phyloP scores from a whole-genome alignment of 2,329 filamentous ascomycete species.

The Stylonectria norvegica region DNA sequence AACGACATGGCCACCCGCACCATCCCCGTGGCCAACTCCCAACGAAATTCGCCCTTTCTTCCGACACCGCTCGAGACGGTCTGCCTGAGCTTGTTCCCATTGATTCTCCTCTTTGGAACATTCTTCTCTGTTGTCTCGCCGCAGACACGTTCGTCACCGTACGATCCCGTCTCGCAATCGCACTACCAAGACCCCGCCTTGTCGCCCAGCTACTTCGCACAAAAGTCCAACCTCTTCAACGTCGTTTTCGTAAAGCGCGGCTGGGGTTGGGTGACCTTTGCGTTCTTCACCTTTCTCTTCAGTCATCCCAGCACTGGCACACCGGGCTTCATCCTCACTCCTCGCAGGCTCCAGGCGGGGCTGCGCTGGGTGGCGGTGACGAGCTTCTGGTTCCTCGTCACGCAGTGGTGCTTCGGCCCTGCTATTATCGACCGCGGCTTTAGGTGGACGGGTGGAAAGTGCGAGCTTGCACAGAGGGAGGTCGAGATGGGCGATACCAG shows the following conservation, averaged over 20 bases:
- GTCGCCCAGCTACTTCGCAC: constrained; percentile 84
- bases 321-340: constrained; percentile 16
- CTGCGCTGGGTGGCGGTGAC: constrained; percentile 72
- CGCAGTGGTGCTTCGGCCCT: constrained; percentile 96
- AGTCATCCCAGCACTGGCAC: constrained; percentile 56
- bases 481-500: constrained; percentile 44
- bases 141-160: constrained; percentile 59
- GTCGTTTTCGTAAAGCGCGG: constrained; percentile 90
- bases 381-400: constrained; percentile 76
- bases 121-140: constrained; percentile 78
- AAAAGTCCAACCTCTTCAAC: constrained; percentile 92
- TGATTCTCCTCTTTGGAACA: constrained; percentile 75
- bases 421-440: constrained; percentile 88
- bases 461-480: constrained; percentile 56
- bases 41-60: constrained; percentile 56
- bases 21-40: constrained; percentile 18
- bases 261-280: constrained; percentile 84
- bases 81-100: constrained; percentile 69
- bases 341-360: constrained; percentile 51
- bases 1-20: constrained; percentile 12
- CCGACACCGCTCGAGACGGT: constrained; percentile 66
- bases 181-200: constrained; percentile 53
- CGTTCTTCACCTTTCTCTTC: constrained; percentile 67
- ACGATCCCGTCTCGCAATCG: constrained; percentile 60
- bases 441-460: constrained; percentile 80